Conservation (phyloP, 2,329 filamentous ascomycete species). For the Phialophora expanda region DNA sequence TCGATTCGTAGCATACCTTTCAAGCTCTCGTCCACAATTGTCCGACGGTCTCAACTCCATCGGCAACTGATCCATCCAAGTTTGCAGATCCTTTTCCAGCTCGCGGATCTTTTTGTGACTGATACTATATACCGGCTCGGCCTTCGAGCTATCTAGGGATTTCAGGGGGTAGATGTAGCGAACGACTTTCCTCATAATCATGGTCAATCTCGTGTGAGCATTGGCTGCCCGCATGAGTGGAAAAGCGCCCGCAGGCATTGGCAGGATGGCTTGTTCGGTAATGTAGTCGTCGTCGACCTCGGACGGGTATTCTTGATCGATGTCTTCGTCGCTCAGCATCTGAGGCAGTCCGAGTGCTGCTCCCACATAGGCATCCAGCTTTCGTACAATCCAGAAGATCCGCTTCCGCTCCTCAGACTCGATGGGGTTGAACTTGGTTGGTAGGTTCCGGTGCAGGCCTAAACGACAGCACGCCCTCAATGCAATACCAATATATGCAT, state of each 20-base stretch:
- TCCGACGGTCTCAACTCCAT: constrained; percentile 77
- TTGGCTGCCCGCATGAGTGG: constrained; percentile 66
- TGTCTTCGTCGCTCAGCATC: constrained; percentile 57
- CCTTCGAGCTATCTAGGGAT: constrained; percentile 42
- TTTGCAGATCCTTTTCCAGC: constrained; percentile 66
- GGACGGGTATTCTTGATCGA: constrained; percentile 56
- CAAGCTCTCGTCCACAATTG: constrained; percentile 74
- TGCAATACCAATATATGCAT: constrained; percentile 79
- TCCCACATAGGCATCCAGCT: constrained; percentile 59
- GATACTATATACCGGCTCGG: constrained; percentile 63
- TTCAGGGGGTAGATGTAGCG: constrained; percentile 69
- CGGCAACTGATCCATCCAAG: constrained; percentile 71
- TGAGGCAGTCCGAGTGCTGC: constrained; percentile 56
- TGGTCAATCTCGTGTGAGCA: constrained; percentile 63
- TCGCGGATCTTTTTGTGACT: constrained; percentile 68
- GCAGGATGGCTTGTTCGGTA: constrained; percentile 52
- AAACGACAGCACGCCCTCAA: constrained; percentile 76
- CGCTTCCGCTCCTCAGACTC: constrained; percentile 75
- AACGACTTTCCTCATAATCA: constrained; percentile 65
- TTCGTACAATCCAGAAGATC: constrained; percentile 59
- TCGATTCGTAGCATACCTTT: constrained; percentile 63
- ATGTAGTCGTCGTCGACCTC: constrained; percentile 56
- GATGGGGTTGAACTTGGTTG: constrained; percentile 71
- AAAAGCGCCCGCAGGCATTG: constrained; percentile 61
- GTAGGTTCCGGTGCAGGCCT: constrained; percentile 75